Conservation (phyloP, 2,329 filamentous ascomycete genomes). For the Trichoderma simmonsii region DNA sequence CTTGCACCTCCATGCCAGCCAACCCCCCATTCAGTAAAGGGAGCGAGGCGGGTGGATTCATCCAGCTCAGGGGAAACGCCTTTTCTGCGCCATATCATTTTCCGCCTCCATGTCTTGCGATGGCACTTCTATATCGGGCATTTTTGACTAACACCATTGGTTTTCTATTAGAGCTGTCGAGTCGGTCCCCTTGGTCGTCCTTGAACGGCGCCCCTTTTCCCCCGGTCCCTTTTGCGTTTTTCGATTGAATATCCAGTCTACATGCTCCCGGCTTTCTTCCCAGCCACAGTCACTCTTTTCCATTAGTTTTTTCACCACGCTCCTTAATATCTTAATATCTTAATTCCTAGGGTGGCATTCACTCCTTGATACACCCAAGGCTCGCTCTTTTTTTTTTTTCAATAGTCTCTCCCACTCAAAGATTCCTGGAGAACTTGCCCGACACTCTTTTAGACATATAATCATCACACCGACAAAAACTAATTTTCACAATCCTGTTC, state of each 20-base stretch:
- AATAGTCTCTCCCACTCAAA: conserved; percentile 41
- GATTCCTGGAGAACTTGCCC: conserved; percentile 53
- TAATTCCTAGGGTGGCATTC: conserved; percentile 40
- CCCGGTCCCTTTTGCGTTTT: conserved; percentile 37
- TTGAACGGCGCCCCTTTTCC: conserved; percentile 45
- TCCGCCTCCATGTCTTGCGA: conserved; percentile 17
- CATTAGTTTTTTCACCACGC: conserved; percentile 47
- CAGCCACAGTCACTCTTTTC: conserved; percentile 59
- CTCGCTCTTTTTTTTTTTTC: conserved; percentile 40
- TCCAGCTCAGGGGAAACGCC: conserved; percentile 21
- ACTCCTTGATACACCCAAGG: conserved; percentile 24
- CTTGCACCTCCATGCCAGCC: conserved; percentile 25
- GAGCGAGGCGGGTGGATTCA: conserved; percentile 21
- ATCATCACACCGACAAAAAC: conserved; percentile 21
- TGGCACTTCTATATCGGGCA: conserved; percentile 23
- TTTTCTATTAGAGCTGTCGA: conserved; percentile 39
- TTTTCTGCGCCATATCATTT: conserved; percentile 15
- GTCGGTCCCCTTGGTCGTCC: conserved; percentile 40
- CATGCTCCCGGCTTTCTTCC: conserved; percentile 46
- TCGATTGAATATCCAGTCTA: conserved; percentile 26
- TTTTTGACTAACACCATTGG: conserved; percentile 31
- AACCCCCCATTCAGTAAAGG: conserved; percentile 29
- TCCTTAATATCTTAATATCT: conserved; percentile 59
- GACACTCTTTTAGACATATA: conserved; percentile 42
- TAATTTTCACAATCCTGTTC: conserved; percentile 24